Conservation (phyloP, 2,329 filamentous ascomycete species). For the Neurospora crassa region DNA sequence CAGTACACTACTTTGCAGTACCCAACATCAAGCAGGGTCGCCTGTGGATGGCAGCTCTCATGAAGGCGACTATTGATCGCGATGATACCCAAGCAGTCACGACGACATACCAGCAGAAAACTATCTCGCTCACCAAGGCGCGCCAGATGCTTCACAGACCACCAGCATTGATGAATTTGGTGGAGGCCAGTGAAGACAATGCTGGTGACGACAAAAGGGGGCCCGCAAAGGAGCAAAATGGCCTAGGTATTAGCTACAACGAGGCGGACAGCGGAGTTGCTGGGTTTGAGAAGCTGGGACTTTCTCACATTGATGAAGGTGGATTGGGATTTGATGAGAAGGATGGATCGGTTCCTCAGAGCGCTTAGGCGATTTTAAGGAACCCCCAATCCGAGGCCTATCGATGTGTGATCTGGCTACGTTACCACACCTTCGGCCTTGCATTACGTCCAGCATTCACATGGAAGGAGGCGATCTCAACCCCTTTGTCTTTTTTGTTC, state of each 20-base stretch:
- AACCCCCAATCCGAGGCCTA: not conserved
- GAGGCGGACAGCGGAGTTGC: conserved; percentile 34
- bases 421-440: not conserved
- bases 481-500: not conserved
- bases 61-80: conserved; percentile 97
- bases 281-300: conserved; percentile 30
- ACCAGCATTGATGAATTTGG: conserved; percentile 72
- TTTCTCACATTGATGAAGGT: conserved; percentile 25
- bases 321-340: conserved; percentile 17
- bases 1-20: conserved; percentile 94
- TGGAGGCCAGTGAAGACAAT: conserved; percentile 26
- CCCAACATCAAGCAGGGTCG: conserved; percentile 82
- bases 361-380: conserved; percentile 17
- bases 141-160: conserved; percentile 80
- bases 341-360: conserved; percentile 20
- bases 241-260: conserved; percentile 33
- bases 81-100: conserved; percentile 72
- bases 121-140: conserved; percentile 84
- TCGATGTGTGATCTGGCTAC: not conserved
- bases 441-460: conserved; percentile 4
- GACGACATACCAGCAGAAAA: conserved; percentile 94
- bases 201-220: conserved; percentile 12
- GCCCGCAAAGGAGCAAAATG: conserved; percentile 19
- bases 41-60: conserved; percentile 94
- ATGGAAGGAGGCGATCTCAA: not conserved